phyloP scores from a whole-genome alignment of 1,284 basidiomycete genomes.

The Albatrellus sp. region DNA sequence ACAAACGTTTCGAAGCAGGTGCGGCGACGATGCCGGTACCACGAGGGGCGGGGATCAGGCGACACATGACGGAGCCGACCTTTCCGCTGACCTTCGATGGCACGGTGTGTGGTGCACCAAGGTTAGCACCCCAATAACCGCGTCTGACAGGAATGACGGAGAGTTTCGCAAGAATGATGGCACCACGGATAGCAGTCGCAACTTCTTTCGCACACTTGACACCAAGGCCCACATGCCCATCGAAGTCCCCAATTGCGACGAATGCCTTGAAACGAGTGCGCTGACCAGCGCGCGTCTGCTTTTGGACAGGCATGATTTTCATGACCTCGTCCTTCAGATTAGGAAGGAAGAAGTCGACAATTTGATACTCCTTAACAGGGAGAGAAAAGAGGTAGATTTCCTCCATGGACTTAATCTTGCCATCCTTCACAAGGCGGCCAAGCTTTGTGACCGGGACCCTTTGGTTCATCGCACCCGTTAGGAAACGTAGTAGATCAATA shows the following conservation, averaged over 20 bases:
- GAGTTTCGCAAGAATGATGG: conserved; percentile 95
- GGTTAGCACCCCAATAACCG: conserved; percentile 99
- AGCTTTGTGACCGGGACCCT: conserved; percentile 99
- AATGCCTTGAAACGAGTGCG: conserved; percentile 99
- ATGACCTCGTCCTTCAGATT: conserved; percentile 99
- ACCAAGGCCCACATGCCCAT: conserved; percentile 98
- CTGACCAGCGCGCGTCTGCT: conserved; percentile 99
- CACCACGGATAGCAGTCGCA: conserved; percentile 97
- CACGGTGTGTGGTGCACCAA: conserved; percentile 98
- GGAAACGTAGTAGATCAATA: neutral
- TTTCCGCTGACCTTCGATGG: conserved; percentile 98
- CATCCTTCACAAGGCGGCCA: conserved; percentile 97
- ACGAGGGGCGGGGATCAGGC: conserved; percentile 95
- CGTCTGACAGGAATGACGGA: conserved; percentile 93
- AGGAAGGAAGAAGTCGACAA: conserved; percentile 95
- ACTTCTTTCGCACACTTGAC: conserved; percentile 99
- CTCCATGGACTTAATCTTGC: conserved; percentile 99
- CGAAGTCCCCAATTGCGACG: conserved; percentile 97
- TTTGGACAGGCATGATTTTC: conserved; percentile 99
- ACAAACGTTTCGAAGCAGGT: conserved; percentile 91
- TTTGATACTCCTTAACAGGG: conserved; percentile 97
- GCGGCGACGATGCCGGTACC: conserved; percentile 99
- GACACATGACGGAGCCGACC: conserved; percentile 98
- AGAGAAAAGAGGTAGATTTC: conserved; percentile 99
- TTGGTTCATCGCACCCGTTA: conserved; percentile 3